Evolutionary conservation across 1,139 yeast species (phyloP).

Genomic region (Kazachstania sp.): DNA sequence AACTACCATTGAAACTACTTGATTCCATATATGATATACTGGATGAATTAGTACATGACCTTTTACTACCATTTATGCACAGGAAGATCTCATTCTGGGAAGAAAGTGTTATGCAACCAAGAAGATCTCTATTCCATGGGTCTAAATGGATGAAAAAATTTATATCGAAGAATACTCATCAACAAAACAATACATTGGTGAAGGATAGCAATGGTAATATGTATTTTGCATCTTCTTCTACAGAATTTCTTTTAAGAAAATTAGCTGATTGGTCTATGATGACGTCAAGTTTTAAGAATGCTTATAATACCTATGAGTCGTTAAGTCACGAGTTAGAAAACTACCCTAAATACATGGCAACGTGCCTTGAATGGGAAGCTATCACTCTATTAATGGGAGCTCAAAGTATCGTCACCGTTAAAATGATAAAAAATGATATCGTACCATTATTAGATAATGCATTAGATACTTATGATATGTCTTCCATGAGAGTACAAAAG

Average conservation of each 20-base stretch:
- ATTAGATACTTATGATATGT: constrained; percentile 32
- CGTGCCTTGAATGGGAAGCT: constrained; percentile 82
- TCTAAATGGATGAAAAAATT: constrained; percentile 27
- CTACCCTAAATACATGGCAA: constrained; percentile 50
- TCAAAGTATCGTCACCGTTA: constrained; percentile 51
- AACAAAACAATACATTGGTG: constrained; percentile 33
- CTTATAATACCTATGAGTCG: constrained; percentile 76
- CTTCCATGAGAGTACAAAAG: constrained; percentile 8
- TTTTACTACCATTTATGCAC: constrained; percentile 30
- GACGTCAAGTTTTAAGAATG: constrained; percentile 77
- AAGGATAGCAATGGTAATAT: constrained; percentile 19
- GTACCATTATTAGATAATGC: constrained; percentile 45
- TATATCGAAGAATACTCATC: constrained; percentile 39
- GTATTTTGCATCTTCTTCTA: constrained; percentile 35
- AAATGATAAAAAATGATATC: constrained; percentile 52
- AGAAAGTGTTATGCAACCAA: constrained; percentile 64
- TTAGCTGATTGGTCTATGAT: constrained; percentile 90
- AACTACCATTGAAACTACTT: constrained; percentile 18
- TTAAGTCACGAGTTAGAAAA: constrained; percentile 64
- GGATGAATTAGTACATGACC: constrained; percentile 19
- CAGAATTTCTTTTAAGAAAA: constrained; percentile 70
- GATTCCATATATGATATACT: constrained; percentile 23
- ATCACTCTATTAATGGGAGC: constrained; percentile 64
- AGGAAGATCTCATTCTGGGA: constrained; percentile 73
- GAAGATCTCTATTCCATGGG: constrained; percentile 39